Percentiles rank a stretch among this genome's conserved stretches.
Conservation (phyloP, 495 filamentous ascomycete genomes). For the Trichoderma virens region DNA sequence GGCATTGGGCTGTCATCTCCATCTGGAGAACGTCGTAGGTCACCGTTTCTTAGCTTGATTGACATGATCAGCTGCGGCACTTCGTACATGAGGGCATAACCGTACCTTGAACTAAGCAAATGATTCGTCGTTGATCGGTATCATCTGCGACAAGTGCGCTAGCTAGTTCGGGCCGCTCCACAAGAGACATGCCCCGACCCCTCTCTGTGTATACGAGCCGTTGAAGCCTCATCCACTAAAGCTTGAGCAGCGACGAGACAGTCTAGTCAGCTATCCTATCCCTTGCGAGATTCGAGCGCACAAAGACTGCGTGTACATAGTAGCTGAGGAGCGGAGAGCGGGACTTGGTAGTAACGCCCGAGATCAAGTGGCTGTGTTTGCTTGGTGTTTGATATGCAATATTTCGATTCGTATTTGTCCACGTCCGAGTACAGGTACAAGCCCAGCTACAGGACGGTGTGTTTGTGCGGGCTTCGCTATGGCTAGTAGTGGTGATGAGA, state of each 20-base stretch:
- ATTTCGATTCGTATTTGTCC: not conserved
- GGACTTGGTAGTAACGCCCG: not conserved
- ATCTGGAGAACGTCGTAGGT: not conserved
- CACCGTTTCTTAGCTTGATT: not conserved
- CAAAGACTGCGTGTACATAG: not conserved
- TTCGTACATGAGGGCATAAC: not conserved
- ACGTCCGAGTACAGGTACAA: not conserved
- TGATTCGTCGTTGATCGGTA: not conserved
- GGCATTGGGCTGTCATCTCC: not conserved
- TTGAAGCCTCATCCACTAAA: no score
- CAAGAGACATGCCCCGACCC: not conserved
- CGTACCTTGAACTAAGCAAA: not conserved
- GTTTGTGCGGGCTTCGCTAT: not conserved
- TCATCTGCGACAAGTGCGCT: not conserved
- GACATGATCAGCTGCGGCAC: not conserved
- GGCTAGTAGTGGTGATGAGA: not conserved
- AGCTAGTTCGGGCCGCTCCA: conserved; percentile 1
- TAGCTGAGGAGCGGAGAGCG: not conserved
- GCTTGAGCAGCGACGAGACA: no score
- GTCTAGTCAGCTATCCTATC: no score
- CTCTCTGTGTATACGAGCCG: no score
- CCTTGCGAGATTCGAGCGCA: no score
- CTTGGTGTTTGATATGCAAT: not conserved
- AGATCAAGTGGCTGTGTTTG: not conserved
- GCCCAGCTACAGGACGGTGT: not conserved